Evolutionary conservation across 2,329 filamentous ascomycete genomes (phyloP).

Genomic region (Penicillium sp.): DNA sequence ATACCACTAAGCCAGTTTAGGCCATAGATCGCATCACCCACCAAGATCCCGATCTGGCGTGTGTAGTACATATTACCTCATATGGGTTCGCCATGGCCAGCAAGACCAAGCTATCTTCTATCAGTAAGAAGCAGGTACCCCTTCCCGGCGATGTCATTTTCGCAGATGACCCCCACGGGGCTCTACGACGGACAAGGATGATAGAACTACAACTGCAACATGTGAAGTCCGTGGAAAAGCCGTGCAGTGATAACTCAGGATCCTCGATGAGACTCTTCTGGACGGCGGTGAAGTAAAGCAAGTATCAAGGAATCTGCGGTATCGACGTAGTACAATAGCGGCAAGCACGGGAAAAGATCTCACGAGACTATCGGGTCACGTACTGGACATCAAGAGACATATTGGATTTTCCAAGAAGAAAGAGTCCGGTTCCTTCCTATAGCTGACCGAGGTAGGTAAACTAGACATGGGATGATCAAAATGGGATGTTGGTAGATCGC

Average conservation of each 20-base stretch:
- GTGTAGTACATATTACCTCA: slow-evolving; percentile 22
- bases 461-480: neutral
- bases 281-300: neutral
- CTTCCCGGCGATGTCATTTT: neutral
- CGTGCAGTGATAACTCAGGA: no score
- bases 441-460: slow-evolving; percentile 4
- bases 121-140: slow-evolving; percentile 24
- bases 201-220: neutral
- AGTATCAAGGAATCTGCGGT: neutral
- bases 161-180: slow-evolving; percentile 14
- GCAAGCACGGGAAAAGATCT: neutral
- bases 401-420: neutral
- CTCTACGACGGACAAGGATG: slow-evolving; percentile 7
- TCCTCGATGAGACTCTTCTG: neutral
- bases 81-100: slow-evolving; percentile 12
- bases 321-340: slow-evolving; percentile 19
- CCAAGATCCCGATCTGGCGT: neutral
- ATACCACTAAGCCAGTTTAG: neutral
- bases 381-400: slow-evolving; percentile 5
- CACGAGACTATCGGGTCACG: slow-evolving; percentile 14
- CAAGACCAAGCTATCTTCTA: neutral
- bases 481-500: slow-evolving; percentile 3
- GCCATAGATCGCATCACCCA: neutral
- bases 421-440: neutral
- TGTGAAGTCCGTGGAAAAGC: neutral